Conservation (phyloP, 352 stramenopile genomes). For the Hyaloperonospora brassicae region DNA sequence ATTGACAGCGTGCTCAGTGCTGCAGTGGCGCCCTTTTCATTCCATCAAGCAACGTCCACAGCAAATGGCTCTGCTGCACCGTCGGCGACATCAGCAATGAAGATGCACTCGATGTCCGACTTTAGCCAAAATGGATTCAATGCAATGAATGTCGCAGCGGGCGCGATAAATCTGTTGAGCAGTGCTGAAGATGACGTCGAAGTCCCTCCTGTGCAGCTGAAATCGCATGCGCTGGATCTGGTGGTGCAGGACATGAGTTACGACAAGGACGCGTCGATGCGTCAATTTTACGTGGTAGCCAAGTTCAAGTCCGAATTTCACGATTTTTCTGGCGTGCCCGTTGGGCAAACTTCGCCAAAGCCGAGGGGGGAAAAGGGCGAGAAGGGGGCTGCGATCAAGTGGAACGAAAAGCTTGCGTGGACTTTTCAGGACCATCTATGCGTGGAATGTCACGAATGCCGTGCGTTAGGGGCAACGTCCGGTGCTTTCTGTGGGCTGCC, state of each 20-base stretch:
- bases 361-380: conserved; percentile 51
- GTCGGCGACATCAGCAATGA: conserved; percentile 9
- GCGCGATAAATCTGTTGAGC: conserved; percentile 22
- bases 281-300: conserved; percentile 78
- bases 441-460: conserved; percentile 61
- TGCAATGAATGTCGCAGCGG: conserved; percentile 16
- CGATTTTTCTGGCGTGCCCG: conserved; percentile 59
- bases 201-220: conserved; percentile 32
- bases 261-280: conserved; percentile 58
- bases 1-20: conserved; percentile 50
- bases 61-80: conserved; percentile 4
- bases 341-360: conserved; percentile 68
- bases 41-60: conserved; percentile 3
- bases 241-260: conserved; percentile 70
- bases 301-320: conserved; percentile 83
- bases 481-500: conserved; percentile 65
- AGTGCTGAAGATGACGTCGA: conserved; percentile 10
- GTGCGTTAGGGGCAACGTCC: conserved; percentile 41
- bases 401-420: conserved; percentile 70
- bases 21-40: conserved; percentile 19
- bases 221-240: conserved; percentile 57
- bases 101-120: conserved; percentile 18
- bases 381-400: conserved; percentile 47
- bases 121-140: conserved; percentile 22
- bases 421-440: conserved; percentile 75